Percentiles rank a stretch among this genome's conserved stretches.
phyloP scores from a whole-genome alignment of 129 eudicot species.

The Glebionis coronaria region DNA sequence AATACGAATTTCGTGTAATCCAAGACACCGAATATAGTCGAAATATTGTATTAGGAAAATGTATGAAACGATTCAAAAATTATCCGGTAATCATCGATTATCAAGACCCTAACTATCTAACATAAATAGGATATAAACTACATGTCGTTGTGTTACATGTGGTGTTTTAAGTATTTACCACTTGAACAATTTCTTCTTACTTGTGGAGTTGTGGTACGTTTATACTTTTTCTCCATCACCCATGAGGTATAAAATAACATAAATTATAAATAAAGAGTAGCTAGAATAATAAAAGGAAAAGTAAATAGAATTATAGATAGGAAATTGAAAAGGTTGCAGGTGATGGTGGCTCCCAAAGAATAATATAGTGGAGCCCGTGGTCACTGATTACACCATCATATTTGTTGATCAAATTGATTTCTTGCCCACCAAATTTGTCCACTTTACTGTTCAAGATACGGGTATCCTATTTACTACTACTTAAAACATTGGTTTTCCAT shows the following conservation, averaged over 20 bases:
- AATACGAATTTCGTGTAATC: too few species aligned
- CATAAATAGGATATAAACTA: too few species aligned
- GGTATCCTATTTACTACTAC: constrained; percentile 16
- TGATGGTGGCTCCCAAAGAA: constrained; percentile 32
- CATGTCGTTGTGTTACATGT: too few species aligned
- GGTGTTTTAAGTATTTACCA: too few species aligned
- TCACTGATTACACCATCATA: constrained; percentile 39
- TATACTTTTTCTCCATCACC: too few species aligned
- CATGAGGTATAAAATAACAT: background rate
- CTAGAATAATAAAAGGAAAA: background rate
- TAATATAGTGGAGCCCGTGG: constrained; percentile 34
- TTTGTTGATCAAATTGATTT: constrained; percentile 31
- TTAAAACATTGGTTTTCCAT: background rate
- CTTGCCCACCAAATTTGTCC: constrained; percentile 39
- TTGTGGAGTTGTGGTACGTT: too few species aligned
- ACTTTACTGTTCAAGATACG: constrained; percentile 22
- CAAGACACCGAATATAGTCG: too few species aligned
- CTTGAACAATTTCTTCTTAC: too few species aligned
- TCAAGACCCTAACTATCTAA: too few species aligned
- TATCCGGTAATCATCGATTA: too few species aligned
- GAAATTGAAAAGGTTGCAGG: constrained; percentile 14
- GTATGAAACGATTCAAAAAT: too few species aligned
- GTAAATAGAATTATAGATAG: background rate
- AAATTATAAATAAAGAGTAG: background rate
- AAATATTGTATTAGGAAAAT: too few species aligned